These are phyloP conservation scores for Penicillium sp. DNA, from an alignment of 2,329 filamentous ascomycete species.

Conservation along the genomic window DNA sequence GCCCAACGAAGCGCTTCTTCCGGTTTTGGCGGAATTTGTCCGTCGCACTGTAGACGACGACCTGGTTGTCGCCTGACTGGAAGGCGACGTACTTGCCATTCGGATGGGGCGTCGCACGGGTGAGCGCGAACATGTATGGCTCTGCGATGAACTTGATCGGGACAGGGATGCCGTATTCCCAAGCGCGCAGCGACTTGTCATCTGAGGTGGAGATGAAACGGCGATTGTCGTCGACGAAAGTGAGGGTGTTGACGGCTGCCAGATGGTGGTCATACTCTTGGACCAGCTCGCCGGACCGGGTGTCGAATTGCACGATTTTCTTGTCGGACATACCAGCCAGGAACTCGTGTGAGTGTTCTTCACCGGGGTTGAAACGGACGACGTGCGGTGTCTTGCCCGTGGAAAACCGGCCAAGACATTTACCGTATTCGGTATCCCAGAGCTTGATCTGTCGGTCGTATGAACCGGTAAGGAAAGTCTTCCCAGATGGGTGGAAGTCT, in stretches of 20 bases:
- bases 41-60: slow-evolving; percentile 88
- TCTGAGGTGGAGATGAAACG: slow-evolving; percentile 98
- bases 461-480: slow-evolving; percentile 82
- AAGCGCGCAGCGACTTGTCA: slow-evolving; percentile 91
- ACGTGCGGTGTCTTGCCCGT: slow-evolving; percentile 96
- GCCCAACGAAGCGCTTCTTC: slow-evolving; percentile 93
- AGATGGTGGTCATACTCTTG: slow-evolving; percentile 99
- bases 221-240: slow-evolving; percentile 89
- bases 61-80: slow-evolving; percentile 92
- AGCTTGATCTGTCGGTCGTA: slow-evolving; percentile 97
- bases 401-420: slow-evolving; percentile 82
- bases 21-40: slow-evolving; percentile 97
- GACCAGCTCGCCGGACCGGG: slow-evolving; percentile 73
- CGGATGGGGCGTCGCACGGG: slow-evolving; percentile 78
- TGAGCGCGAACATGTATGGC: slow-evolving; percentile 96
- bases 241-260: slow-evolving; percentile 96
- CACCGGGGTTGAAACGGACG: slow-evolving; percentile 83
- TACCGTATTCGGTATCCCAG: slow-evolving; percentile 95
- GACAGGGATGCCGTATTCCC: slow-evolving; percentile 98
- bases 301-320: slow-evolving; percentile 97
- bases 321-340: slow-evolving; percentile 97
- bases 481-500: slow-evolving; percentile 78
- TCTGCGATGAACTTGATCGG: slow-evolving; percentile 98
- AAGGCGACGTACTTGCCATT: slow-evolving; percentile 92
- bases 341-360: slow-evolving; percentile 79